Evolutionary conservation across 768 basidiomycete genomes (phyloP).

Genomic region (Fomitopsis pulvina): DNA sequence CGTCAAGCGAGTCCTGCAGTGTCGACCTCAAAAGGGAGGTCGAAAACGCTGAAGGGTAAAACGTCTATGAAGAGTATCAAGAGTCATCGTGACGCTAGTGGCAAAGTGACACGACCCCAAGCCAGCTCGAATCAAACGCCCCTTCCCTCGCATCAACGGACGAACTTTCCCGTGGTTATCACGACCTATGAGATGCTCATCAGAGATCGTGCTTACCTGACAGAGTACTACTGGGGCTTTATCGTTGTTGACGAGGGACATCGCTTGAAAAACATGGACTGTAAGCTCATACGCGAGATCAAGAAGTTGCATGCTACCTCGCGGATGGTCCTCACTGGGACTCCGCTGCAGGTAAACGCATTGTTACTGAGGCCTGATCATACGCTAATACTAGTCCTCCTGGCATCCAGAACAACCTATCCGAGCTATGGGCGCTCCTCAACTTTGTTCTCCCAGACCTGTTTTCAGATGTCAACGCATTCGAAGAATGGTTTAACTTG

Average conservation of each 20-base stretch:
- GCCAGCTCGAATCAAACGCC: not conserved
- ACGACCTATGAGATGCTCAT: conserved; percentile 95
- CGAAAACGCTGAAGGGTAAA: not conserved
- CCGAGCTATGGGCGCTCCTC: conserved; percentile 90
- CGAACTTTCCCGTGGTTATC: conserved; percentile 69
- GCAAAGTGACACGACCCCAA: not conserved
- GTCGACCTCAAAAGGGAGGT: not conserved
- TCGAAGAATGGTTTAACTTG: conserved; percentile 89
- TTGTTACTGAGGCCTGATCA: conserved; percentile 2
- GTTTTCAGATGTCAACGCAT: conserved; percentile 82
- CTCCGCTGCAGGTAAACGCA: conserved; percentile 89
- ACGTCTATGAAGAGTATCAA: not conserved
- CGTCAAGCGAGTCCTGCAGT: not conserved
- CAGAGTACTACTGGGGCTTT: conserved; percentile 75
- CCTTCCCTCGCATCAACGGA: conserved; percentile 25
- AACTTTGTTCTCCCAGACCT: conserved; percentile 96
- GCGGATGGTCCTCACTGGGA: conserved; percentile 92
- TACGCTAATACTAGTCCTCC: too few relatives aligned
- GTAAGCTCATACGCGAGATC: conserved; percentile 84
- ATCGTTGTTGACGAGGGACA: conserved; percentile 98
- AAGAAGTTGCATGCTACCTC: conserved; percentile 81
- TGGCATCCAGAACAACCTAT: conserved; percentile 77
- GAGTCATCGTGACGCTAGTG: not conserved
- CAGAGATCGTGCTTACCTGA: conserved; percentile 62
- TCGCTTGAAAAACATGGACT: conserved; percentile 90